A percentile compares a stretch with the other conserved stretches of the same genome.
These are phyloP conservation scores for Mycotypha africana DNA, from an alignment of 371 early-diverging fungal species.

Conservation along the genomic window DNA sequence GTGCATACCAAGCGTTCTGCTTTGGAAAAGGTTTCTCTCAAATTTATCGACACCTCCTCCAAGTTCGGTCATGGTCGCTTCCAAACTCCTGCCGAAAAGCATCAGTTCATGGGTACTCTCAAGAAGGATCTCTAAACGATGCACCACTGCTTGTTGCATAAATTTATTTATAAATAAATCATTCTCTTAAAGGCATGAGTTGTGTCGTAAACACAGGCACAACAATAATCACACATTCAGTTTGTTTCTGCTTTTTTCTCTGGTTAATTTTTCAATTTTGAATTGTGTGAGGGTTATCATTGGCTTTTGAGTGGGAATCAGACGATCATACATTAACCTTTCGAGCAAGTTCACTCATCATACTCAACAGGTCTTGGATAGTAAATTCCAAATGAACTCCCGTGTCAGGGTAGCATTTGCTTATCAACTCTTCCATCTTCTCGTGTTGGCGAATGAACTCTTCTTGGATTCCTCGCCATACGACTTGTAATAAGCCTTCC, in stretches of 20 bases:
- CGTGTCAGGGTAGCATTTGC: constrained; percentile 82
- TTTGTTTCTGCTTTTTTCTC: no score
- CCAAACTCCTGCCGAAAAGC: constrained; percentile 99
- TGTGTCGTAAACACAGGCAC: no score
- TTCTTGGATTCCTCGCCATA: constrained; percentile 91
- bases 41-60: constrained; percentile 99
- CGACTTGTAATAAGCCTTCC: constrained; percentile 77
- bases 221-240: no score
- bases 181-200: no score
- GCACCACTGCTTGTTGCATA: neutral
- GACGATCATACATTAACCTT: constrained; percentile 42
- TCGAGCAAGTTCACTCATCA: constrained; percentile 62
- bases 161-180: neutral
- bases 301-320: no score
- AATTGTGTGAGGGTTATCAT: no score
- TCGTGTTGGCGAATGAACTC: constrained; percentile 80
- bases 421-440: constrained; percentile 75
- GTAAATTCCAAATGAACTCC: constrained; percentile 83
- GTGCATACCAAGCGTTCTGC: constrained; percentile 93
- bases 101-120: constrained; percentile 92
- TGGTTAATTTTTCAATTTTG: no score
- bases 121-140: constrained; percentile 70
- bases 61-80: constrained; percentile 99
- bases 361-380: constrained; percentile 72
- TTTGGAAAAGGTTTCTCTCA: constrained; percentile 93